These are phyloP conservation scores for Yamadazyma oceani DNA, from an alignment of 1,139 yeast species.

Conservation along the genomic window DNA sequence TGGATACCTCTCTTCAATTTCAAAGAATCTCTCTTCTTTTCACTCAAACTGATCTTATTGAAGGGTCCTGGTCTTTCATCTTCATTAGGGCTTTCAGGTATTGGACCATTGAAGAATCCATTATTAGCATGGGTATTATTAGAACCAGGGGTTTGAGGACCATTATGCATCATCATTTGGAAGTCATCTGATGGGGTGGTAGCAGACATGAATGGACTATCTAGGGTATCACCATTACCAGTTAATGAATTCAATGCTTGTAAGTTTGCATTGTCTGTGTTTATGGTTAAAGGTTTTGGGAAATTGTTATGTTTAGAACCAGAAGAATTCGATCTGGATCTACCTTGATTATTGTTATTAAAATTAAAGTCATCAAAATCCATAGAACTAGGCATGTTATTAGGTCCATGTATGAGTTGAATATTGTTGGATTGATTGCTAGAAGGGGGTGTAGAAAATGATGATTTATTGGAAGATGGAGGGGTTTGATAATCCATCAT, in stretches of 20 bases:
- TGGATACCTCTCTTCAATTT: constrained; percentile 50
- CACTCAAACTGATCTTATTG: constrained; percentile 38
- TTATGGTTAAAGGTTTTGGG: constrained; percentile 41
- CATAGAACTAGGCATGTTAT: constrained; percentile 12
- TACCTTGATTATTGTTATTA: constrained; percentile 16
- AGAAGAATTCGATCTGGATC: constrained; percentile 17
- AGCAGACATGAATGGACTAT: constrained; percentile 48
- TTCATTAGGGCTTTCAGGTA: constrained; percentile 22
- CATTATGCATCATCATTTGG: constrained; percentile 6
- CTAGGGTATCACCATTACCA: constrained; percentile 32
- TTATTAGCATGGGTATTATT: constrained; percentile 1
- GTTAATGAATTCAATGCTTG: constrained; percentile 30
- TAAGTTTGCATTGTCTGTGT: constrained; percentile 36
- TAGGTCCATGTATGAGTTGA: constrained; percentile 17
- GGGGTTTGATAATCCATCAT: constrained; percentile 49
- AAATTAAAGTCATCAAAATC: constrained; percentile 29
- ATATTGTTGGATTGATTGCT: constrained; percentile 9
- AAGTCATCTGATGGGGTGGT: constrained; percentile 41
- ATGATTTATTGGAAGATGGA: constrained; percentile 39
- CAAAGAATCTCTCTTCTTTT: constrained; percentile 48
- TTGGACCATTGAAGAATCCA: constrained; percentile 10
- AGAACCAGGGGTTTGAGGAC: constrained; percentile 3
- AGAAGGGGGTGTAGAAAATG: constrained; percentile 29
- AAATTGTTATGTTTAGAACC: constrained; percentile 25
- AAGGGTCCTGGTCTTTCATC: constrained; percentile 26